These are phyloP conservation scores for Starmerella stigmatis DNA, from an alignment of 805 yeast genomes.

Conservation along the genomic window DNA sequence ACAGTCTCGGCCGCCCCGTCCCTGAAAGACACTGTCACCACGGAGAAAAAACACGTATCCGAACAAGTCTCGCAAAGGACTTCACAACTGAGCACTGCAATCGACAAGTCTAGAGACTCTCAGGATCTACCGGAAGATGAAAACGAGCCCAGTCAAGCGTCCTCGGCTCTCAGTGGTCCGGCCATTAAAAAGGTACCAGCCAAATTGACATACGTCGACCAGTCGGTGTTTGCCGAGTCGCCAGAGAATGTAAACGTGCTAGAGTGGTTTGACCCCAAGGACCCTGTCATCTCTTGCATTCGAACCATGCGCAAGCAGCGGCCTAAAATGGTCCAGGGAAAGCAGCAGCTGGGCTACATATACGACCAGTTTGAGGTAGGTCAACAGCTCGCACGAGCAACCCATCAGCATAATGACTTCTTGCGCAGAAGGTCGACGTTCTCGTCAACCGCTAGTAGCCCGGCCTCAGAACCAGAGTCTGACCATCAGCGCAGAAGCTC, in stretches of 20 bases:
- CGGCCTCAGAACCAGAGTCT: not conserved
- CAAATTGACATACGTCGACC: slow-evolving; percentile 27
- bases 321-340: slow-evolving; percentile 36
- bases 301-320: slow-evolving; percentile 34
- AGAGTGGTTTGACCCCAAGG: slow-evolving; percentile 20
- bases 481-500: slow-evolving; percentile 2
- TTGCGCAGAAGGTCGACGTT: slow-evolving; percentile 12
- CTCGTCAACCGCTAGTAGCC: slow-evolving; percentile 1
- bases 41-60: not conserved
- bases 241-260: slow-evolving; percentile 22
- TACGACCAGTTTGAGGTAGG: slow-evolving; percentile 30
- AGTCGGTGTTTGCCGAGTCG: slow-evolving; percentile 20
- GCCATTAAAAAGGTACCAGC: slow-evolving; percentile 18
- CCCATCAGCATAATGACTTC: slow-evolving; percentile 5
- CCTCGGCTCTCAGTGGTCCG: slow-evolving; percentile 22
- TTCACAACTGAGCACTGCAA: not conserved
- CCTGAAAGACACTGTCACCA: slow-evolving; percentile 1
- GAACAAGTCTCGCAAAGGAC: not conserved
- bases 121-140: not conserved
- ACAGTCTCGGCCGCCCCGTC: slow-evolving; percentile 10
- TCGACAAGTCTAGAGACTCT: not conserved
- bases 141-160: not conserved
- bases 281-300: slow-evolving; percentile 26
- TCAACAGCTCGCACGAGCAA: slow-evolving; percentile 24
- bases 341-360: slow-evolving; percentile 32